Percentiles rank a stretch among this genome's conserved stretches.
Evolutionary conservation across 495 filamentous ascomycete species (phyloP).

Genomic region (Stereocaulon alpinum): DNA sequence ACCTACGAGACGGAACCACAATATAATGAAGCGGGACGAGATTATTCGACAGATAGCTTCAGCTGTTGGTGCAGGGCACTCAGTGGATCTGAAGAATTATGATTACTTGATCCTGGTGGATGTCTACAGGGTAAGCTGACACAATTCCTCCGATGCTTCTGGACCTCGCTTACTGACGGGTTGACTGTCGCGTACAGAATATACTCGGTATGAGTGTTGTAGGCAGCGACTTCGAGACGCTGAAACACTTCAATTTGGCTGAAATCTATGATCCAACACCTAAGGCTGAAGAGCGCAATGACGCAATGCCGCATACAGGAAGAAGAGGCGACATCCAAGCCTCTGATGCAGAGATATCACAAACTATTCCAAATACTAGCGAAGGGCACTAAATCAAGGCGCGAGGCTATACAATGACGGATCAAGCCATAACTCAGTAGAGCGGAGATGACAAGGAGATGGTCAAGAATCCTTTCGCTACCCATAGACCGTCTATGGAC

Average conservation of each 20-base stretch:
- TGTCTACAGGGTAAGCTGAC: constrained; percentile 64
- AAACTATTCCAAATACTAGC: neutral
- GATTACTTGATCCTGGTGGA: constrained; percentile 83
- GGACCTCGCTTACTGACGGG: constrained; percentile 7
- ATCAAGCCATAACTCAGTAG: neutral
- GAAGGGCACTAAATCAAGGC: neutral
- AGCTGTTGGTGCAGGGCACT: constrained; percentile 56
- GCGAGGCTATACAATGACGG: neutral
- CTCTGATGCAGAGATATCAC: neutral
- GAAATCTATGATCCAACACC: constrained; percentile 43
- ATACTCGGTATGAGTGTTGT: constrained; percentile 73
- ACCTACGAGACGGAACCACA: constrained; percentile 69
- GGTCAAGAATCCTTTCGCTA: neutral
- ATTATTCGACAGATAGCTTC: constrained; percentile 74
- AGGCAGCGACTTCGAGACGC: constrained; percentile 52
- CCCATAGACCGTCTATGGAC: neutral
- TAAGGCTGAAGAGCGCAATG: neutral
- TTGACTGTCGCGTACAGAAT: constrained; percentile 39
- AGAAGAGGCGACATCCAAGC: neutral
- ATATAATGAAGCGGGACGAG: constrained; percentile 55
- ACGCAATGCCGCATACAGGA: neutral
- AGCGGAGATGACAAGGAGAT: neutral
- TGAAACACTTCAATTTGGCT: constrained; percentile 63
- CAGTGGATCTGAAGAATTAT: constrained; percentile 70
- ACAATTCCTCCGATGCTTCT: neutral